Base-by-base conservation (phyloP, 805 yeast species). In the Cyberlindnera japonica region DNA sequence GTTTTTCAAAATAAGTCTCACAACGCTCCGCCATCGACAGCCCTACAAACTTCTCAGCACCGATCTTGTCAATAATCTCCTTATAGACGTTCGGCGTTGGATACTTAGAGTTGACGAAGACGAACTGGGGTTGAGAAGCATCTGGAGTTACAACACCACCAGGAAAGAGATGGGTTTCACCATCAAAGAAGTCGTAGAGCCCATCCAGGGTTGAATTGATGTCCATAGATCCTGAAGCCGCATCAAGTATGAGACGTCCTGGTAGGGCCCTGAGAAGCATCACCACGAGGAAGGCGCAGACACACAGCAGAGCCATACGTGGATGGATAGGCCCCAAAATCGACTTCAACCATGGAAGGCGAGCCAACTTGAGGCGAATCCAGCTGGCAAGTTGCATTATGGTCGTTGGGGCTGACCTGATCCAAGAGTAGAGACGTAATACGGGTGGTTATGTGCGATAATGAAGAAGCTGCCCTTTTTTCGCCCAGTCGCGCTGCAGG, bases 81-180 rank as follows among this genome's bases (percentile, higher is more conserved):
- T 40, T 21, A 38, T 52, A 55, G 6, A 57, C 59, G 11, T 25
- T 24, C 1, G 55, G 36, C 11, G 40, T 37, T 18, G 57, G 56
- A 20, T 52, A 50, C 38, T 49, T 49, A 20, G 40, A 43, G 37
- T 55, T 47, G 23, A 51, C 31, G 33, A 53, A 55, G 26, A 53
- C 41, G 24, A 44, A 46, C 26, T 41, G 34, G 18, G 37, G n/a
- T n/a, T n/a, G n/a, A n/a, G n/a, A n/a, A n/a, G n/a, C n/a, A n/a
- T n/a, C n/a, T n/a, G n/a, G n/a, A n/a, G n/a, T n/a, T n/a, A n/a
- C n/a, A n/a, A n/a, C n/a, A n/a, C n/a, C n/a, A n/a, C n/a, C n/a
- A n/a, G n/a, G n/a, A n/a, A n/a, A n/a, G n/a, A n/a, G n/a, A n/a
- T n/a, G n/a, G n/a, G n/a, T n/a, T 15, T 31, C 36, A 10, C 21